Percentiles rank a stretch among this genome's conserved stretches.
These are phyloP conservation scores for Avicennia marina DNA, from an alignment of 257 asterid species.

Conservation along the genomic window DNA sequence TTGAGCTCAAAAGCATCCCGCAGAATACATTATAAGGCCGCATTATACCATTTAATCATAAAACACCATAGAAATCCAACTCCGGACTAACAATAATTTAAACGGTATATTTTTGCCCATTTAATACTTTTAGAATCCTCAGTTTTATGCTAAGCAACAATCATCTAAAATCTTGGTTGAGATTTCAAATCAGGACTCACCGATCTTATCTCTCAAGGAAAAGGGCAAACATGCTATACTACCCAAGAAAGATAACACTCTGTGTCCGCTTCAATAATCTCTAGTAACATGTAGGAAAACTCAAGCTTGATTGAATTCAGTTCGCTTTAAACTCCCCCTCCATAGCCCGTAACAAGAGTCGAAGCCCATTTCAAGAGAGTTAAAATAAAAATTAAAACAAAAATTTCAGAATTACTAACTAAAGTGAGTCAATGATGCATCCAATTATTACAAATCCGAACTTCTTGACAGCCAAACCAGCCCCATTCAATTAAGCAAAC, in stretches of 20 bases:
- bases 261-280: background rate
- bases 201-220: background rate
- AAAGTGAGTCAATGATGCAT: slow-evolving; percentile 18
- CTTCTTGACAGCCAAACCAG: slow-evolving; percentile 13
- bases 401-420: slow-evolving; percentile 4
- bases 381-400: background rate
- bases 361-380: slow-evolving; percentile 11
- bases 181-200: slow-evolving; percentile 1
- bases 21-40: background rate
- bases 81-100: background rate
- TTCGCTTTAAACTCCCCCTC: slow-evolving; percentile 6
- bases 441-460: slow-evolving; percentile 22
- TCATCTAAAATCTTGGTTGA: background rate
- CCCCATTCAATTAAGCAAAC: slow-evolving; percentile 19
- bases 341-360: slow-evolving; percentile 13
- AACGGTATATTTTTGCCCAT: background rate
- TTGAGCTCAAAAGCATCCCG: slow-evolving; percentile 5
- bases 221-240: background rate
- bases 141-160: slow-evolving; percentile 1
- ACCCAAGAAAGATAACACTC: background rate
- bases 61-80: slow-evolving; percentile 3
- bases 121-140: background rate
- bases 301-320: slow-evolving; percentile 14
- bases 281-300: background rate
- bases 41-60: background rate